These are phyloP conservation scores for Linaria vulgaris DNA, from an alignment of 257 asterid species.

Conservation along the genomic window DNA sequence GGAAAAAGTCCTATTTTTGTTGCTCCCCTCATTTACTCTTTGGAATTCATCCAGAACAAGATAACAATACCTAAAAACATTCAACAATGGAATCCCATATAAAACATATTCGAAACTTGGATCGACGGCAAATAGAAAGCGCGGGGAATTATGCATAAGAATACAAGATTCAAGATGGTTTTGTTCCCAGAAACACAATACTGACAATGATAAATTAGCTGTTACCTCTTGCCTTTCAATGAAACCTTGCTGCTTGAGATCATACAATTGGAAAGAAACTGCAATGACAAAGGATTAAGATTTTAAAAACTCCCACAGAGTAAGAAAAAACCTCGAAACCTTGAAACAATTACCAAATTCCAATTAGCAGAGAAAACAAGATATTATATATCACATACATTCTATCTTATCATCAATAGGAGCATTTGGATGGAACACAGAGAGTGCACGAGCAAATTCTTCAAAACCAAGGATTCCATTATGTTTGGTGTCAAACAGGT, in stretches of 20 bases:
- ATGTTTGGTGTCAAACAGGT: slow-evolving; percentile 93
- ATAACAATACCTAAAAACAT: slow-evolving; percentile 1
- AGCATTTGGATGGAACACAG: slow-evolving; percentile 98
- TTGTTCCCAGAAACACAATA: slow-evolving; percentile 1
- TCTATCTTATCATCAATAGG: slow-evolving; percentile 95
- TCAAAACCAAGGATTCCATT: slow-evolving; percentile 97
- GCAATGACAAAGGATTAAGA: slow-evolving; percentile 33
- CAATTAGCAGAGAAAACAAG: slow-evolving; percentile 13
- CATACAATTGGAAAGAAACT: slow-evolving; percentile 97
- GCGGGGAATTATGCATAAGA: slow-evolving; percentile 7
- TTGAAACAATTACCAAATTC: not conserved
- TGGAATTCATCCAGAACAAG: slow-evolving; percentile 8
- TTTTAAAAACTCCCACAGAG: not conserved
- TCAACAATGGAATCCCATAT: slow-evolving; percentile 10
- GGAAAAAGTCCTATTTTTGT: not conserved
- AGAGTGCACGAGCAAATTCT: slow-evolving; percentile 97
- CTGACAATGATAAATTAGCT: not conserved
- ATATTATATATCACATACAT: slow-evolving; percentile 42
- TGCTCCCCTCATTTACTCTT: slow-evolving; percentile 5
- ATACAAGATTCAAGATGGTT: slow-evolving; percentile 3
- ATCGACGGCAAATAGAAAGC: not conserved
- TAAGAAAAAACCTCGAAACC: slow-evolving; percentile 20
- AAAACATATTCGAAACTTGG: slow-evolving; percentile 12
- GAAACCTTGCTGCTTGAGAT: slow-evolving; percentile 99
- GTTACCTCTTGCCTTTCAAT: slow-evolving; percentile 98